Conservation (phyloP, 371 early-diverging fungal genomes). For the Mortierella sp. region DNA sequence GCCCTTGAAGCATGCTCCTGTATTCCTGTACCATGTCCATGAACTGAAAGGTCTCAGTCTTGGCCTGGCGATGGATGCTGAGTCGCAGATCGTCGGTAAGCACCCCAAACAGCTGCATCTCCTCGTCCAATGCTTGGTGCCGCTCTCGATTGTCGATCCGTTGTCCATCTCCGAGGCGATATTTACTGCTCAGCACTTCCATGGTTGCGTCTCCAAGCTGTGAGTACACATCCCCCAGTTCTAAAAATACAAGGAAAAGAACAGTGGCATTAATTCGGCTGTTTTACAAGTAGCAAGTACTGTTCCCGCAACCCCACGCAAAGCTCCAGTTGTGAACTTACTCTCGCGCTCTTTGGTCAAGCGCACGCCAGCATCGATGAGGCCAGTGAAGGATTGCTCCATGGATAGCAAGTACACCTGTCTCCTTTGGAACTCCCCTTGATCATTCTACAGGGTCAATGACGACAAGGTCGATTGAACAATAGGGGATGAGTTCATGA, state of each 20-base stretch:
- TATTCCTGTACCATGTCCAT: constrained; percentile 73
- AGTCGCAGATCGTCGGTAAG: constrained; percentile 71
- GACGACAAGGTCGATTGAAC: neutral
- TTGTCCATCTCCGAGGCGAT: constrained; percentile 68
- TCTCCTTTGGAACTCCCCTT: constrained; percentile 71
- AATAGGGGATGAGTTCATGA: constrained; percentile 8
- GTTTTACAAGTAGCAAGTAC: neutral
- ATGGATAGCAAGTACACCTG: constrained; percentile 69
- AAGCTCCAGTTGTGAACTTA: constrained; percentile 23
- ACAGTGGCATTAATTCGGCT: neutral
- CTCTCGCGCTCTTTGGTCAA: constrained; percentile 66
- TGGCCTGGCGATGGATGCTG: constrained; percentile 66
- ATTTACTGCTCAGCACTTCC: constrained; percentile 72
- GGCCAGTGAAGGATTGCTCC: constrained; percentile 67
- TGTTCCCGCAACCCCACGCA: neutral
- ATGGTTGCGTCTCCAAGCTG: constrained; percentile 71
- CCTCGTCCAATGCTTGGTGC: constrained; percentile 67
- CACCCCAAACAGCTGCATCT: constrained; percentile 72
- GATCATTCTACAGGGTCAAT: constrained; percentile 62
- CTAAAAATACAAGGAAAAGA: constrained; percentile 25
- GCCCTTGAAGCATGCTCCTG: constrained; percentile 67
- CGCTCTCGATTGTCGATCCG: constrained; percentile 62
- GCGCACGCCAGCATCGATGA: constrained; percentile 62
- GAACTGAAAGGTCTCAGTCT: constrained; percentile 67
- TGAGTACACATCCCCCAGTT: constrained; percentile 62